These are phyloP conservation scores for Isatis tinctoria DNA, from an alignment of 345 rosid species.

Conservation along the genomic window DNA sequence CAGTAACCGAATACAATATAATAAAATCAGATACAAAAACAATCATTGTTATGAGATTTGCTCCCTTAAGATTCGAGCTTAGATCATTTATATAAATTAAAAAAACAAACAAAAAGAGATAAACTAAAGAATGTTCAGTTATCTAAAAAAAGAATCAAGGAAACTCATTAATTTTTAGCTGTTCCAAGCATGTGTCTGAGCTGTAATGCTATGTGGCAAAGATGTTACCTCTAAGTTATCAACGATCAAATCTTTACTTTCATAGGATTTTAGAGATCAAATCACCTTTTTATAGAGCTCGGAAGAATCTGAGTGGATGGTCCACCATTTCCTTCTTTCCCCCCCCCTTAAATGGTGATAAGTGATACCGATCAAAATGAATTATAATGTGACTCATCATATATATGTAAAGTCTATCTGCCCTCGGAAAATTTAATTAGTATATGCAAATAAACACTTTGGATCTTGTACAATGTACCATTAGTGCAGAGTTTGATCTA, in stretches of 20 bases:
- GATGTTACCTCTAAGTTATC: slow-evolving; percentile 5
- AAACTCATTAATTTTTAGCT: slow-evolving; percentile 9
- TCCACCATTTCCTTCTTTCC: not conserved
- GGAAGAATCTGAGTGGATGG: slow-evolving; percentile 10
- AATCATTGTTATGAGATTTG: slow-evolving; percentile 28
- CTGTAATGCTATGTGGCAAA: slow-evolving; percentile 24
- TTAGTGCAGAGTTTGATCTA: too few species aligned
- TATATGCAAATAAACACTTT: not conserved
- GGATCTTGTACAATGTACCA: not conserved
- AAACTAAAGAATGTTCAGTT: not conserved
- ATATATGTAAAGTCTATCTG: not conserved
- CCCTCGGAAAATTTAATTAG: not conserved
- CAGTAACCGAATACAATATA: not conserved
- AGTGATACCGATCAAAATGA: not conserved
- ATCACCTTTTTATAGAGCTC: not conserved
- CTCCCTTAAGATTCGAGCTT: slow-evolving; percentile 30
- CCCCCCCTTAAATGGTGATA: not conserved
- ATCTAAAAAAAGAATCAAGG: not conserved
- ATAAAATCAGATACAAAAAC: slow-evolving; percentile 21
- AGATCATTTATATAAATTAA: not conserved
- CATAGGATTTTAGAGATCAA: not conserved
- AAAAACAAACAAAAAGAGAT: not conserved
- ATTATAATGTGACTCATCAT: not conserved
- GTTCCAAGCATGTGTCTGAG: slow-evolving; percentile 30
- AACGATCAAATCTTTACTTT: not conserved